Base-by-base conservation (phyloP, 768 basidiomycete genomes). In the Cantharellus cinnabarinus region DNA sequence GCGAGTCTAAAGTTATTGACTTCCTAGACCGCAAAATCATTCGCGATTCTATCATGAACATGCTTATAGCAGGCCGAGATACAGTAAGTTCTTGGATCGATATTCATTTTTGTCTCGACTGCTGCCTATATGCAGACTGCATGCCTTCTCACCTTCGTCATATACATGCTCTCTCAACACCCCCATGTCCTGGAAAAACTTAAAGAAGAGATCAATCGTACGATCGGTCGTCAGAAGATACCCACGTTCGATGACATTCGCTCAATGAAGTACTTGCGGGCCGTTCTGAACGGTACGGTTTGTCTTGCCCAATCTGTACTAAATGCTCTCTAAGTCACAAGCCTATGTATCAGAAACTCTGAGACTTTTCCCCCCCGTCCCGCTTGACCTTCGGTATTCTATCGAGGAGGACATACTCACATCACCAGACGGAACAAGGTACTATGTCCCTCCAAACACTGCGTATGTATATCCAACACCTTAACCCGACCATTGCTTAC, bases 1-100 rank as follows among this genome's bases (percentile, higher is more conserved):
- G 20, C 20, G 20, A 29, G 20, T 29, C 20, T 34, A 37, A 7
- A 2, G 50, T 57, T 50, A 34, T 39, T 63, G 57, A 37, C 42
- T 57, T 57, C 61, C 35, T 64, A 88, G 85, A 88, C 66, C 70
- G 70, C 5, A 72, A 77, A 4, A 67, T 80, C 50, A 83, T 90
- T 58, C 79, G 83, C 29, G 84, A 89, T 69, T 83, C 89, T 62
- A 68, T 89, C 7, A 73, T 89, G 54, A 89, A 79, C 65, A 79
- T 88, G 67, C 71, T 90, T 2, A 71, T 89, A 5, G 87, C 87
- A 3, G 77, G 83, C 34, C 71, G 87, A 58, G 87, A 90, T 69
- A 88, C 87, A 41, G 83, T 83, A 50, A 53, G 77, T 72, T 58
- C 50, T 59, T 50, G 20, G 3, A 10, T 50, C 29, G 57, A 56